Base-by-base conservation (phyloP, 495 filamentous ascomycete species). In the Neurospora sp. region DNA sequence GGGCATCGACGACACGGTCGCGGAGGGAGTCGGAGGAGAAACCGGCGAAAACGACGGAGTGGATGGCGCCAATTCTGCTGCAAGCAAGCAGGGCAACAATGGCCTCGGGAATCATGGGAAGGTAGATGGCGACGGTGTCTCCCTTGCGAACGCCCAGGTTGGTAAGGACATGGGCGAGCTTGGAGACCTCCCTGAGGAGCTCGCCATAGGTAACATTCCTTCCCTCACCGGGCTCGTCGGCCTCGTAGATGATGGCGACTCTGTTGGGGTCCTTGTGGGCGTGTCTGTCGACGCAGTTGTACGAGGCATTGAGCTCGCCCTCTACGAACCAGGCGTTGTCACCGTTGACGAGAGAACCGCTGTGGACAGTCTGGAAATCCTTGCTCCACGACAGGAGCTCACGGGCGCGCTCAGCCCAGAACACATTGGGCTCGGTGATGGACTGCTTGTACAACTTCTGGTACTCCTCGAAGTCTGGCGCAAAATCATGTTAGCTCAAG, bases 41-140 rank as follows among this genome's bases (percentile, higher is more conserved):
- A 74, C 96, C 96, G 71, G 96, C 96, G 78, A 99, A 99, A 72
- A 99, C 94, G 53, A 99, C 96, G 14, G 96, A 98, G 88, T 99
- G 96, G 38, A 99, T 88, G 69, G 96, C 96, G 76, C 96, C 96
- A 75, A 99, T 97, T 81, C 96, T 92, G 35, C 89, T 85, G 79
- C 94, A 96, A 65, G 96, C 96, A 35, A 99, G 86, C 84, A 99
- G 92, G 39, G 96, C 91, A 78, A 98, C 86, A 69, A 98, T 74
- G 4, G 96, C 96, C 83, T 98, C 96, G 41, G 96, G 96, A 79
- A 99, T 95, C 96, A 99, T 99, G 80, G 96, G 96, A 73, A 99
- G 85, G 86, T 99, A 99, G 77, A 99, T 90, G 70, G 93, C 96
- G 65, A 99, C 94, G 3, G 95, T 97, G 81, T 99, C 96, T 41